phyloP scores from a whole-genome alignment of 23 red algal species.

The Agarophyton chilense region DNA sequence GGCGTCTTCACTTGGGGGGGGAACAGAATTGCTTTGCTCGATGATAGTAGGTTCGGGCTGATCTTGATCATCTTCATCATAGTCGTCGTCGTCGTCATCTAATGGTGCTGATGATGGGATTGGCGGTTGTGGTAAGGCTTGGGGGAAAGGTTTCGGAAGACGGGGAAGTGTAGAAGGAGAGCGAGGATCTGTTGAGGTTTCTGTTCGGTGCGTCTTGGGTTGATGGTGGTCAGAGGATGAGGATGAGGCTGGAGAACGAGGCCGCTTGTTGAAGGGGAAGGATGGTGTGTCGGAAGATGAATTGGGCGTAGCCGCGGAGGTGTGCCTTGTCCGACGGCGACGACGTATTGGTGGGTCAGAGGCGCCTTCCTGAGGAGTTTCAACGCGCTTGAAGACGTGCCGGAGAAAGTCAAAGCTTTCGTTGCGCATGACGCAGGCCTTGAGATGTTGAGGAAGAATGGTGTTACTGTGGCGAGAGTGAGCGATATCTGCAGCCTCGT shows the following conservation, averaged over 20 bases:
- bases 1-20: not conserved
- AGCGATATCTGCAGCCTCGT: conserved; percentile 67
- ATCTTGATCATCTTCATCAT: conserved; percentile 53
- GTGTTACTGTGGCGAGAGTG: conserved; percentile 18
- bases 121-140: not conserved
- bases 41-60: not conserved
- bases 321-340: not conserved
- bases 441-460: conserved; percentile 73
- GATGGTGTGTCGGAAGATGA: not conserved
- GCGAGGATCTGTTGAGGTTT: not conserved
- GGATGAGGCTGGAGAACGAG: not conserved
- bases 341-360: not conserved
- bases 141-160: not conserved
- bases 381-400: conserved; percentile 57
- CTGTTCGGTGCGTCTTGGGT: not conserved
- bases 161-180: not conserved
- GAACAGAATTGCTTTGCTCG: not conserved
- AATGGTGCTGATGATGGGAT: not conserved
- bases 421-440: conserved; percentile 53
- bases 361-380: conserved; percentile 6
- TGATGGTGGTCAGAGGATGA: not conserved
- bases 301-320: not conserved
- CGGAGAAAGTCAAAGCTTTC: conserved; percentile 83
- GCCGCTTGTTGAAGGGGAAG: not conserved
- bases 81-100: conserved; percentile 53